phyloP scores from a whole-genome alignment of 352 stramenopile species.

The Aphanomyces invadans region DNA sequence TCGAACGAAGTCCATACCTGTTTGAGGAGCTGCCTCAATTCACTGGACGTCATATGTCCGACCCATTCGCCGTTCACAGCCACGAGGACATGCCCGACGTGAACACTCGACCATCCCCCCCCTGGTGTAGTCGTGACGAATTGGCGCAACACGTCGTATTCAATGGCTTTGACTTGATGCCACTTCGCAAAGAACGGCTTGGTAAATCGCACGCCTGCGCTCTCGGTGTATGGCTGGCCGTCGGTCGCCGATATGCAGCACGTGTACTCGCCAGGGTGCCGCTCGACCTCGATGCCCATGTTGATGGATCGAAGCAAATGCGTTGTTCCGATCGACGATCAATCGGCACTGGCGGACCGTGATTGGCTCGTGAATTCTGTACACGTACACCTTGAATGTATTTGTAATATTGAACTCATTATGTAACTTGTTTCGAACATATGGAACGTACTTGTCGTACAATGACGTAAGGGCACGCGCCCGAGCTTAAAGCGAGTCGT shows the following conservation, averaged over 20 bases:
- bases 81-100: slow-evolving; percentile 12
- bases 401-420: background rate
- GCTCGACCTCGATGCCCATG: background rate
- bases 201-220: background rate
- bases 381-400: background rate
- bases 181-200: slow-evolving; percentile 11
- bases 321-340: background rate
- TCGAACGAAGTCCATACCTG: background rate
- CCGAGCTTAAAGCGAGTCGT: no score
- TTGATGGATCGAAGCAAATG: background rate
- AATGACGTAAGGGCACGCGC: no score
- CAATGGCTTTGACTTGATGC: slow-evolving; percentile 1
- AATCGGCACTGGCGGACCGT: background rate
- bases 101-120: background rate
- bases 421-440: no score
- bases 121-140: background rate
- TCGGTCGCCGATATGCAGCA: background rate
- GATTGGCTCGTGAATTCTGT: background rate
- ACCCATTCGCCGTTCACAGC: slow-evolving; percentile 7
- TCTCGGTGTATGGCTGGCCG: background rate
- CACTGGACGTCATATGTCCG: background rate
- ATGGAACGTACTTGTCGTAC: no score
- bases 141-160: background rate
- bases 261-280: slow-evolving; percentile 12
- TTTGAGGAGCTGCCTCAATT: background rate